Base-by-base conservation (phyloP, 768 basidiomycete genomes). In the Tylopilus balloui region DNA sequence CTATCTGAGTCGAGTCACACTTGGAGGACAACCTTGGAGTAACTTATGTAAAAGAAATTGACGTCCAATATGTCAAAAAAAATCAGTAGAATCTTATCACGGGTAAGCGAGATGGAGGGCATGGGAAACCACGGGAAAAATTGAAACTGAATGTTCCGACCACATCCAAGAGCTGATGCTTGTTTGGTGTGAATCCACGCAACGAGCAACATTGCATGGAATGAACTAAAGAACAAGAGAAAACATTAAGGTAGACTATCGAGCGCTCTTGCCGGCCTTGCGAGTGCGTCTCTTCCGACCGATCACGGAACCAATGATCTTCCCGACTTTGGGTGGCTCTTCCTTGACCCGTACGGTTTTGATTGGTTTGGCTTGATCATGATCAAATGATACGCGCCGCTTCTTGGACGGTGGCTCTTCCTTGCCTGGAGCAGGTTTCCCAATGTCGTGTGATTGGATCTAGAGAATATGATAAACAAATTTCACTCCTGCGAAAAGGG, bases 231-330 rank as follows among this genome's bases (percentile, higher is more conserved):
- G 25, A 34, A 37, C 39, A 38, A 21, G n/a, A 17, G 21, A 14
- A 45, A 34, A 32, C 8, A 4, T 3, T 17, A 0, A 35, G 14
- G 28, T 35, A 47, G n/a, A 42, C 52, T 62, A 62, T 44, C 53
- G 45, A 24, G 54, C 41, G 12, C 38, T 52, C 42, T 59, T 66
- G 29, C 51, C 52, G 28, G 57, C 65, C 65, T 78, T 86, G 39
- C 83, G 72, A 65, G 84, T 77, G 61, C 83, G 86, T 46, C 90
- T 76, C 71, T 92, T 92, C 60, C 87, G 74, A 13, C 90, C 88
- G 55, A 92, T 92, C 28, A 92, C 56, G 7, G 81, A 75, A 6
- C 89, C 88, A 31, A 90, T 56, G 2, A 72, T 71, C 31, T 77
- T 72, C 21, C 72, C 73, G 1, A 65, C 44, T 41, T 61, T 69